Evolutionary conservation across 306 rosid species (phyloP).

Genomic region (Vigna nakashimae): DNA sequence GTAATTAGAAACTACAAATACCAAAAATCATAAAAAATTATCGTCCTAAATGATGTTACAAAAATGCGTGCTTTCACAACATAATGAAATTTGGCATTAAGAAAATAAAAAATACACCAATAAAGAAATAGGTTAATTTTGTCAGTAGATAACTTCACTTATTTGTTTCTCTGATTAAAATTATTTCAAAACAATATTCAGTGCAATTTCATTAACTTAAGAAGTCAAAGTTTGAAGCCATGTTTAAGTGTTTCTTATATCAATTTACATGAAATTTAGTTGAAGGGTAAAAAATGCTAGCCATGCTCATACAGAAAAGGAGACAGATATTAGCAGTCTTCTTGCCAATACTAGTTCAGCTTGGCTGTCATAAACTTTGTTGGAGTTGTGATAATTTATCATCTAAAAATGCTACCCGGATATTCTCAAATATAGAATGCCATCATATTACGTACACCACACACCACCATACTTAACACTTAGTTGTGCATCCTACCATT

Average conservation of each 20-base stretch:
- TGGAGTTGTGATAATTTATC: not conserved
- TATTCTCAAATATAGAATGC: not conserved
- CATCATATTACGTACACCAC: conserved; percentile 17
- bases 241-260: conserved; percentile 11
- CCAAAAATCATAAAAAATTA: not conserved
- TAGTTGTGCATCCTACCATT: conserved; percentile 9
- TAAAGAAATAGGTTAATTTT: conserved; percentile 24
- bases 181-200: not conserved
- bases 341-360: conserved; percentile 17
- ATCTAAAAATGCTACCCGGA: conserved; percentile 3
- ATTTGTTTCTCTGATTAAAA: conserved; percentile 7
- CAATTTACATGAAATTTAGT: conserved; percentile 27
- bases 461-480: not conserved
- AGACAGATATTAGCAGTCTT: conserved; percentile 15
- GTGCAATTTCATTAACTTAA: conserved; percentile 12
- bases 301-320: conserved; percentile 15
- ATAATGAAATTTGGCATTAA: conserved; percentile 2
- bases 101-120: not conserved
- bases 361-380: conserved; percentile 20
- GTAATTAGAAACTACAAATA: conserved; percentile 18
- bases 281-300: conserved; percentile 32
- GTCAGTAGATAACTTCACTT: not conserved
- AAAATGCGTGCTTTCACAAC: not conserved
- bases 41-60: not conserved
- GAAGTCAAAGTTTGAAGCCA: conserved; percentile 5